Evolutionary conservation across 1,284 basidiomycete species (phyloP), one percentile per base, ranked within the genome.

Genomic region (Rhodotorula glutinis): DNA sequence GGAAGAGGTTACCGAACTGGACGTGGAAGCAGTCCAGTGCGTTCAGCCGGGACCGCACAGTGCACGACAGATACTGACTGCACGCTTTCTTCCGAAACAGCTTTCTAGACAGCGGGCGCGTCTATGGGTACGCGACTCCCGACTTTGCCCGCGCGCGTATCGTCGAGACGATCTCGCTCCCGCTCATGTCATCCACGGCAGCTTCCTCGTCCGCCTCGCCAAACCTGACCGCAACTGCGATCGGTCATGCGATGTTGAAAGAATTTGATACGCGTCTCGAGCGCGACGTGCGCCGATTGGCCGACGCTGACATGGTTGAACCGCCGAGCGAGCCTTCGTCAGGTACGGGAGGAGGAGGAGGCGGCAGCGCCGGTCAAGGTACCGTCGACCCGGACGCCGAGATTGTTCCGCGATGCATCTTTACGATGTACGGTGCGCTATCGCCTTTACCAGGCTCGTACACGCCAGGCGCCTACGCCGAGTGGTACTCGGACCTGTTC

Each of bases 391-490:
- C 19, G 23, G 64, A 30, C 25, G 55, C 5, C 52, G 62, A 33
- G 40, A 38, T 29, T 41, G 57, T 16, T 8, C 66, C 66, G 38
- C 46, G 75, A 38, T 79, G 78, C 62, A 73, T 76, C 30, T 77
- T 79, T 27, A 66, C 75, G 53, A 60, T 79, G 56, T 79, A 77
- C 54, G 78, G 71, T 2, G 70, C 76, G 11, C 66, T 79, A 11
- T 27, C 55, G 19, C 74, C 76, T 3, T 68, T 78, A 1, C 76
- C 77, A 0, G 25, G 60, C 3, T 27, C 43, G 9, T 63, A 62
- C 46, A 30, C 52, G 21, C 41, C 51, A 2, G 41, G 62, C 1
- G 61, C 67, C 13, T 70, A 78, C 53, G 41, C 65, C n/a, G 73
- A 75, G n/a, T 75, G 73, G 56, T 78, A 79, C 63, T 25, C 60